These are phyloP conservation scores for Xylaria bambusicola DNA, from an alignment of 495 filamentous ascomycete genomes.

Conservation along the genomic window DNA sequence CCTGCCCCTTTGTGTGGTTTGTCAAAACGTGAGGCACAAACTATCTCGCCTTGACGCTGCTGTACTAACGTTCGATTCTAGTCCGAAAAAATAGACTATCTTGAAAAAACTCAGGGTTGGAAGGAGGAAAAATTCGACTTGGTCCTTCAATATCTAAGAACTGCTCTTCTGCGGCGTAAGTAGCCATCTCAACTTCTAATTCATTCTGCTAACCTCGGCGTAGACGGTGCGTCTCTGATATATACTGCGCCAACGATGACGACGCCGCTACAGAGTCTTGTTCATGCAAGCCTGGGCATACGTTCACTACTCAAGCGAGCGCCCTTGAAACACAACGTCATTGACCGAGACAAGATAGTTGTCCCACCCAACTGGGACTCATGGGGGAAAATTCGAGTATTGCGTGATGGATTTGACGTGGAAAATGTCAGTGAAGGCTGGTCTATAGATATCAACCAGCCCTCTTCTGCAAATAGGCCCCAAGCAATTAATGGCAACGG, in stretches of 20 bases:
- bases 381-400: constrained; percentile 93
- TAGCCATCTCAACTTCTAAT: constrained; percentile 27
- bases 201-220: constrained; percentile 21
- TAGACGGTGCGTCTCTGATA: constrained; percentile 88
- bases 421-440: constrained; percentile 83
- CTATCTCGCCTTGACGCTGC: neutral
- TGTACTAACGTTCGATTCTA: constrained; percentile 41
- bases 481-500: constrained; percentile 23
- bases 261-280: constrained; percentile 75
- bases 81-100: constrained; percentile 84
- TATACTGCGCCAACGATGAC: constrained; percentile 82
- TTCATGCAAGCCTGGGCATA: constrained; percentile 88
- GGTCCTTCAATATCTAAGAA: constrained; percentile 83
- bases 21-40: constrained; percentile 72
- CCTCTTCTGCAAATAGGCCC: constrained; percentile 36
- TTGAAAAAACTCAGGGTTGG: constrained; percentile 88
- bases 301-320: constrained; percentile 83
- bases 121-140: constrained; percentile 94
- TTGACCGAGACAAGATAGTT: constrained; percentile 91
- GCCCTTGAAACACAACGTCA: constrained; percentile 88
- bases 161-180: constrained; percentile 80
- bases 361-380: constrained; percentile 98
- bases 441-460: constrained; percentile 74
- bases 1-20: constrained; percentile 87
- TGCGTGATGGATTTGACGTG: constrained; percentile 92